A percentile compares a stretch with the other conserved stretches of the same genome.
Conservation (phyloP, 305 asterid genomes). For the Solanum hybrid region DNA sequence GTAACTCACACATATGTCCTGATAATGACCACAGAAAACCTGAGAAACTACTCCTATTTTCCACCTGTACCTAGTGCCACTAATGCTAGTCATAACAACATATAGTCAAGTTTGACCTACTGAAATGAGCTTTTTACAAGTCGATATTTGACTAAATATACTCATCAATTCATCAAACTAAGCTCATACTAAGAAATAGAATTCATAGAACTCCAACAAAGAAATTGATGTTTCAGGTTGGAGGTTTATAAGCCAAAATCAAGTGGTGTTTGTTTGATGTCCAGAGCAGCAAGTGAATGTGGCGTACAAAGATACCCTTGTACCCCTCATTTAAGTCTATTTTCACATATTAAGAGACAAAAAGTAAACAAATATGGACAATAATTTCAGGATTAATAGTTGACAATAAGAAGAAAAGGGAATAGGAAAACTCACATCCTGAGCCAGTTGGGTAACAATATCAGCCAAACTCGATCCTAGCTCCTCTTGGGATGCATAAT, state of each 20-base stretch:
- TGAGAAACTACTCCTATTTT: neutral
- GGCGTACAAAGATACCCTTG: neutral
- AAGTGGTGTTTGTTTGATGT: neutral
- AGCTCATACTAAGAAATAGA: neutral
- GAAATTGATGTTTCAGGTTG: neutral
- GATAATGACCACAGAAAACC: neutral
- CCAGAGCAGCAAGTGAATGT: neutral
- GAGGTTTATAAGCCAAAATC: neutral
- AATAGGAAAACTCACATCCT: conserved; percentile 57
- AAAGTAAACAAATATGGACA: neutral
- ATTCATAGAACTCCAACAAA: neutral
- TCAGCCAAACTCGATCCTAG: conserved; percentile 89
- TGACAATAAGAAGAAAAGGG: neutral
- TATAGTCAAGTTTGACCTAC: neutral
- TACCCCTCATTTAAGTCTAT: neutral
- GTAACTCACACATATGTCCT: neutral
- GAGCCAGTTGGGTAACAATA: conserved; percentile 87
- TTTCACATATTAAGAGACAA: neutral
- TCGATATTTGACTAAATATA: neutral
- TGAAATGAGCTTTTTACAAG: neutral
- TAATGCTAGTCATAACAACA: neutral
- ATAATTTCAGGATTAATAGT: neutral
- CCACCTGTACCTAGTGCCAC: neutral
- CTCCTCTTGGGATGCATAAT: conserved; percentile 58
- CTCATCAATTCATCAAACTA: neutral